phyloP scores from a whole-genome alignment of 2,329 filamentous ascomycete species.

The Aspergillus thermomutatus region DNA sequence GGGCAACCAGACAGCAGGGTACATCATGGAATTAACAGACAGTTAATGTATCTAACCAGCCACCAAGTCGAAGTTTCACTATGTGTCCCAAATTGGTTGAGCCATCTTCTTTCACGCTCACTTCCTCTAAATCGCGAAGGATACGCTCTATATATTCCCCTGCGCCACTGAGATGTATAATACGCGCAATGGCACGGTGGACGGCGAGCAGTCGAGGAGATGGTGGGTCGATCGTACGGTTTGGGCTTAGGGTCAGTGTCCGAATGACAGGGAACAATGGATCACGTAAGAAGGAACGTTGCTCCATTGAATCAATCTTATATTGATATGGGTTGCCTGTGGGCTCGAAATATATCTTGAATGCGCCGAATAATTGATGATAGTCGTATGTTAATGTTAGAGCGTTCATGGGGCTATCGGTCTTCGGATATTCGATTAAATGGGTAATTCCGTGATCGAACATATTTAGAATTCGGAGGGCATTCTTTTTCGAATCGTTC shows the following conservation, averaged over 20 bases:
- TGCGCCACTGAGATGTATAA: constrained; percentile 17
- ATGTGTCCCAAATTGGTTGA: background rate
- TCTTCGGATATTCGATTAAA: constrained; percentile 39
- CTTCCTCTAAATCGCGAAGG: constrained; percentile 16
- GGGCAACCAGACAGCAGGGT: too few species aligned
- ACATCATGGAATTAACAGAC: background rate
- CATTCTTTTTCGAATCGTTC: constrained; percentile 28
- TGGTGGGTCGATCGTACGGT: constrained; percentile 30
- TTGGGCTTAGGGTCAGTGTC: constrained; percentile 7
- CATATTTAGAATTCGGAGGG: constrained; percentile 43
- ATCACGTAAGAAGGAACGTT: background rate
- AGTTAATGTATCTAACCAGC: background rate
- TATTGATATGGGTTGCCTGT: constrained; percentile 23
- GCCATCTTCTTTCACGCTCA: background rate
- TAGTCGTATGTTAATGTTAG: constrained; percentile 28
- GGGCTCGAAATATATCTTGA: constrained; percentile 29
- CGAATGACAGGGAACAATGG: constrained; percentile 4
- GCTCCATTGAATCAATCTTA: constrained; percentile 17
- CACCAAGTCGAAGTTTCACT: background rate
- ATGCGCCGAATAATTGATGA: constrained; percentile 31
- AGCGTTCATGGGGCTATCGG: constrained; percentile 42
- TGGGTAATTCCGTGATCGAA: constrained; percentile 36
- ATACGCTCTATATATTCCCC: constrained; percentile 22
- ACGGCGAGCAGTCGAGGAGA: constrained; percentile 21
- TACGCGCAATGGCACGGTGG: constrained; percentile 22